Evolutionary conservation across 345 rosid genomes (phyloP).

Genomic region (Bretschneidera sinensis): DNA sequence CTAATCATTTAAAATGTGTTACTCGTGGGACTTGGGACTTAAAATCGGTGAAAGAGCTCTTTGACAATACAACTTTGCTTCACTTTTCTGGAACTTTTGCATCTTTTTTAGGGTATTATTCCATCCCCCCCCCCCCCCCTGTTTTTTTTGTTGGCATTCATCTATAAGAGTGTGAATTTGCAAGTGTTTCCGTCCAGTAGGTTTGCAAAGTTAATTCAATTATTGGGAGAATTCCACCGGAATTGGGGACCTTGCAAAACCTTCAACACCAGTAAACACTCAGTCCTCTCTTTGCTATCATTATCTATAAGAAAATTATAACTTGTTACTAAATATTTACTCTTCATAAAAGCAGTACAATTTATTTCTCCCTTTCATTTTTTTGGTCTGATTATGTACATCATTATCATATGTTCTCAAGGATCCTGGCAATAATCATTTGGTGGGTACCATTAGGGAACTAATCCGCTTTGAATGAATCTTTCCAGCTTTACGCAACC

Average conservation of each 20-base stretch:
- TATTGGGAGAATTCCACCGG: conserved; percentile 56
- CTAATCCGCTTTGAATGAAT: conserved; percentile 60
- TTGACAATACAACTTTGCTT: too few relatives aligned
- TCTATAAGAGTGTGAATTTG: too few relatives aligned
- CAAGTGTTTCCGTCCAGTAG: too few relatives aligned
- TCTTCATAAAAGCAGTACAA: not conserved
- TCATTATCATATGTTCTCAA: too few relatives aligned
- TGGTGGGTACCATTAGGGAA: conserved; percentile 73
- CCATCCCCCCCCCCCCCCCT: too few relatives aligned
- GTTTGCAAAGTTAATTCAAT: too few relatives aligned
- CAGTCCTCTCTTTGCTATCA: not conserved
- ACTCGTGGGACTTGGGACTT: too few relatives aligned
- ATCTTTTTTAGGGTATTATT: too few relatives aligned
- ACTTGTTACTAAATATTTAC: not conserved
- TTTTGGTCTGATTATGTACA: not conserved
- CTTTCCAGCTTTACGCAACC: conserved; percentile 58
- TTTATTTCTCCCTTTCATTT: not conserved
- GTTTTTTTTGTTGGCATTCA: too few relatives aligned
- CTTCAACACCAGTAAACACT: conserved; percentile 28
- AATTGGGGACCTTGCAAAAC: conserved; percentile 50
- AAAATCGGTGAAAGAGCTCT: too few relatives aligned
- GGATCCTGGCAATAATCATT: conserved; percentile 71
- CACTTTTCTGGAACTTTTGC: too few relatives aligned
- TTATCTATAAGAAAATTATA: not conserved
- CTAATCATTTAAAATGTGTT: too few relatives aligned